Conservation (phyloP, 257 asterid species). For the Nicotiana obtusifolia region DNA sequence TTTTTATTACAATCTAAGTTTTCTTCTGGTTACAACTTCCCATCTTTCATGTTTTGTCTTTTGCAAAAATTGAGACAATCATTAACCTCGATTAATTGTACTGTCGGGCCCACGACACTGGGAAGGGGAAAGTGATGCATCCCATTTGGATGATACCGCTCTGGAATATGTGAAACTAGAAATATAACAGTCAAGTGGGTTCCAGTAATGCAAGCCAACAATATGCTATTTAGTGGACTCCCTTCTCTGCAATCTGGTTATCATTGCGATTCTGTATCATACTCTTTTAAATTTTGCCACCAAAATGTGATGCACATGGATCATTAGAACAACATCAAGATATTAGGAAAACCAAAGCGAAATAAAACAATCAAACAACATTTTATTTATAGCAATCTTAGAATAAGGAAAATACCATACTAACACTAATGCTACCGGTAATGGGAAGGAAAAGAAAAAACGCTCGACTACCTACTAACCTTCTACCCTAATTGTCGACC, state of each 20-base stretch:
- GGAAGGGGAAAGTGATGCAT: not conserved
- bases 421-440: too few species aligned
- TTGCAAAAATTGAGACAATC: not conserved
- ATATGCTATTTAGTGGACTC: not conserved
- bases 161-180: not conserved
- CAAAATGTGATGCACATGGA: not conserved
- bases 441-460: too few species aligned
- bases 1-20: too few species aligned
- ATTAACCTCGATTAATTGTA: not conserved
- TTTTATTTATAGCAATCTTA: too few species aligned
- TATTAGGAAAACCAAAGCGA: too few species aligned
- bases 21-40: too few species aligned
- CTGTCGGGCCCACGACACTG: not conserved
- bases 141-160: not conserved
- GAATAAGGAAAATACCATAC: too few species aligned
- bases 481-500: too few species aligned
- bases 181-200: not conserved
- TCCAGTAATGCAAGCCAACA: not conserved
- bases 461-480: too few species aligned
- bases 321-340: not conserved
- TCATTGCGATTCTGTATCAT: not conserved
- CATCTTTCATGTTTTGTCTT: too few species aligned
- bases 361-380: too few species aligned
- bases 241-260: not conserved
- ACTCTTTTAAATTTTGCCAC: not conserved